Conservation (phyloP, 208 protist species). For the Trypanosoma melophagium region DNA sequence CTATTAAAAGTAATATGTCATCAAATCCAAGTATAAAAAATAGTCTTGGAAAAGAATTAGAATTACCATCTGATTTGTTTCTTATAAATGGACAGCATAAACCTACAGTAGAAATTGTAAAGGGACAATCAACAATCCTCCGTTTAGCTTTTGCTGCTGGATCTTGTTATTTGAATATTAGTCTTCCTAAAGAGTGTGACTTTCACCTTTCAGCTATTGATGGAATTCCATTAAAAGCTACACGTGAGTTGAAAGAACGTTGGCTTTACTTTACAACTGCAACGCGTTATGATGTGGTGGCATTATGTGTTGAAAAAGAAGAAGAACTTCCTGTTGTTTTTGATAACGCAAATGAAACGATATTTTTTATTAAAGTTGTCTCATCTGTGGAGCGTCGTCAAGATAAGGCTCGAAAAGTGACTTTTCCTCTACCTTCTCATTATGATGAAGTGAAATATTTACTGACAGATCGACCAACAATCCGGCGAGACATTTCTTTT, state of each 20-base stretch:
- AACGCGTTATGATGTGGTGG: constrained; percentile 54
- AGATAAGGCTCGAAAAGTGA: background rate
- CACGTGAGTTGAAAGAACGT: constrained; percentile 32
- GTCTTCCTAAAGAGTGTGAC: constrained; percentile 53
- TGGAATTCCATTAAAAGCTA: constrained; percentile 60
- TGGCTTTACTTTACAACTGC: constrained; percentile 87
- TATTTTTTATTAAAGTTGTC: constrained; percentile 53
- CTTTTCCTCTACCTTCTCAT: constrained; percentile 48
- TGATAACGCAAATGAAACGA: constrained; percentile 25
- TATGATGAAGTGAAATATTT: constrained; percentile 56
- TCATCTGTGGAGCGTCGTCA: constrained; percentile 9
- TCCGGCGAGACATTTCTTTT: constrained; percentile 65
- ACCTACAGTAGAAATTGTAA: constrained; percentile 48
- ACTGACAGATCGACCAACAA: constrained; percentile 17
- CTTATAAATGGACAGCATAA: constrained; percentile 88
- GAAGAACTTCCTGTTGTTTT: constrained; percentile 46
- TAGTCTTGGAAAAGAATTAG: constrained; percentile 30
- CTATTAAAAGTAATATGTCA: constrained; percentile 49
- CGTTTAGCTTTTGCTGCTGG: constrained; percentile 73
- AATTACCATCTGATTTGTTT: constrained; percentile 63
- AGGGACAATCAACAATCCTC: constrained; percentile 49
- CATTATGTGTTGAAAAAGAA: constrained; percentile 43
- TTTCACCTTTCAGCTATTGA: constrained; percentile 67
- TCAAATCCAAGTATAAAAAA: constrained; percentile 55
- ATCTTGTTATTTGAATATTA: constrained; percentile 76